A percentile compares a stretch with the other conserved stretches of the same genome.
Conservation (phyloP, 495 filamentous ascomycete species). For the Chaetomidium leptoderma region DNA sequence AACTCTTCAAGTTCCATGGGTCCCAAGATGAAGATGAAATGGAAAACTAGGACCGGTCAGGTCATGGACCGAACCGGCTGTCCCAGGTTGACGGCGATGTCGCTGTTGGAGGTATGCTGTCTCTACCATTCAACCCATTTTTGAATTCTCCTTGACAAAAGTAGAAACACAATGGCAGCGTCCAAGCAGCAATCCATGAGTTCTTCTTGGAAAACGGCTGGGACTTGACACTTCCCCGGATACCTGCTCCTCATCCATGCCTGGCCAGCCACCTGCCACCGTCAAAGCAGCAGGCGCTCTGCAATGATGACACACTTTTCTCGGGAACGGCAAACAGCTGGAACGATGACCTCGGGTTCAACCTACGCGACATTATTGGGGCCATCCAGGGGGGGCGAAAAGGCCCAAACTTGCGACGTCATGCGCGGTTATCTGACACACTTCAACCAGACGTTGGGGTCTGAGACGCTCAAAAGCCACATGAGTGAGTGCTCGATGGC, state of each 20-base stretch:
- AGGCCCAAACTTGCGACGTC: background rate
- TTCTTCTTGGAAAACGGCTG: background rate
- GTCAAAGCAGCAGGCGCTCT: background rate
- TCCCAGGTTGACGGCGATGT: background rate
- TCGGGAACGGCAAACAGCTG: background rate
- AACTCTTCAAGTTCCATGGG: no score
- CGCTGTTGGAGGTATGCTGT: background rate
- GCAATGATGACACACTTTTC: background rate
- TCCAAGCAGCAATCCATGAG: background rate
- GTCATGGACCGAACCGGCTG: background rate
- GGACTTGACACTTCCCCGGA: background rate
- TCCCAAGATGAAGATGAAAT: no score
- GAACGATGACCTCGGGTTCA: background rate
- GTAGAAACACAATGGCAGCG: background rate
- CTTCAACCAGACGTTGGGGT: background rate
- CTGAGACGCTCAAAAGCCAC: background rate
- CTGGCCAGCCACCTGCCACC: background rate
- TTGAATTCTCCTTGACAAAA: no score
- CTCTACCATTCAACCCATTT: background rate
- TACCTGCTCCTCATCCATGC: background rate
- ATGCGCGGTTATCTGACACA: background rate
- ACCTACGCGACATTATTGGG: background rate
- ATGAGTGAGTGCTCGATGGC: background rate
- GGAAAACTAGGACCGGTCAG: no score
- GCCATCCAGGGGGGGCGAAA: background rate